A percentile compares a stretch with the other conserved stretches of the same genome.
Conservation (phyloP, 2,329 filamentous ascomycete genomes). For the Fusarium virguliforme region DNA sequence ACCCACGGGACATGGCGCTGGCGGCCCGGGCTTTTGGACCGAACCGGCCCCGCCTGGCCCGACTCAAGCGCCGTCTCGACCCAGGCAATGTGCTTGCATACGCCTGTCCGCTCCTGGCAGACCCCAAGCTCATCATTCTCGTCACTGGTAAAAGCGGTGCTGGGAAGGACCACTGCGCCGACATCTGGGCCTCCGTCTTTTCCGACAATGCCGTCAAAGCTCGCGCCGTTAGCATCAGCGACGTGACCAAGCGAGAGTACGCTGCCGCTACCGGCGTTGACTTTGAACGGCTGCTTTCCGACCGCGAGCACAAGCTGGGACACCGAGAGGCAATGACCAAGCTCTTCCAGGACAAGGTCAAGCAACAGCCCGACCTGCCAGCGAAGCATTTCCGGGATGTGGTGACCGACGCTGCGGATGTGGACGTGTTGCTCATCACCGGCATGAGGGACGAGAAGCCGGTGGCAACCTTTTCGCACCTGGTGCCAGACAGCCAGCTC, state of each 20-base stretch:
- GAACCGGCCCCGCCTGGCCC: conserved; percentile 65
- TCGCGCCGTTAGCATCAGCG: conserved; percentile 53
- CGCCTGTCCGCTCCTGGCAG: conserved; percentile 67
- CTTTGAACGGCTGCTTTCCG: conserved; percentile 62
- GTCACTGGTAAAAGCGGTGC: conserved; percentile 69
- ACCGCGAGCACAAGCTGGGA: conserved; percentile 75
- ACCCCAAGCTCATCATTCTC: conserved; percentile 67
- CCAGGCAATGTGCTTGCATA: conserved; percentile 68
- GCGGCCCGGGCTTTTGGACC: conserved; percentile 71
- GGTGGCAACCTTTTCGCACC: conserved; percentile 65
- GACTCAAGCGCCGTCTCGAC: conserved; percentile 67
- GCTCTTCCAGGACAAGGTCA: conserved; percentile 67
- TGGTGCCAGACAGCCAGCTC: conserved; percentile 68
- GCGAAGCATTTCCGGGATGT: conserved; percentile 67
- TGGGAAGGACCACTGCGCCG: conserved; percentile 75
- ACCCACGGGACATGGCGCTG: conserved; percentile 69
- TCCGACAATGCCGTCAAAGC: conserved; percentile 52
- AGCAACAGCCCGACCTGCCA: conserved; percentile 61
- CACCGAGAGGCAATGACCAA: conserved; percentile 68
- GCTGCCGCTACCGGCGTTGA: conserved; percentile 66
- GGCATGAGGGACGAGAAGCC: conserved; percentile 76
- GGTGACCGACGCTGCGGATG: conserved; percentile 59
- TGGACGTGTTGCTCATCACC: conserved; percentile 73
- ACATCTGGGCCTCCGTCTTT: conserved; percentile 66
- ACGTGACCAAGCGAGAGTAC: conserved; percentile 61